These are phyloP conservation scores for Triangularia setosa DNA, from an alignment of 2,329 filamentous ascomycete species.

Conservation along the genomic window DNA sequence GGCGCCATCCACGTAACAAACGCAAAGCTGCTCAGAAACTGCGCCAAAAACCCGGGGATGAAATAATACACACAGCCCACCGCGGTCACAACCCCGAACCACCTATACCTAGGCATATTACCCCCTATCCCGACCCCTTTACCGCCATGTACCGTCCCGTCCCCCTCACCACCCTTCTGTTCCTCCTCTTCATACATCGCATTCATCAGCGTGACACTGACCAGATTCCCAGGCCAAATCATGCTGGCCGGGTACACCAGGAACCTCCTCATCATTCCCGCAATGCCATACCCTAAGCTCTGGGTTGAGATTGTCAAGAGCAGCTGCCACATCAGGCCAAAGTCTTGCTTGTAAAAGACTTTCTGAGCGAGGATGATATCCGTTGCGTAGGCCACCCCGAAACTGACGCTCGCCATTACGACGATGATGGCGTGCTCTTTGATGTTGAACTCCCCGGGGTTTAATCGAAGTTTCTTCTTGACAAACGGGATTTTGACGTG, in stretches of 20 bases:
- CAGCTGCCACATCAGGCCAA: conserved; percentile 63
- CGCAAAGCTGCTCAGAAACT: conserved; percentile 66
- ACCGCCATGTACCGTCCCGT: neutral
- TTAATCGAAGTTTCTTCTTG: conserved; percentile 40
- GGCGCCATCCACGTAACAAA: conserved; percentile 70
- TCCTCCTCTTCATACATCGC: conserved; percentile 65
- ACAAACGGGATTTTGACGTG: conserved; percentile 32
- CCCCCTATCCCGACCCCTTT: conserved; percentile 55
- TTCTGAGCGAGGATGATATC: conserved; percentile 69
- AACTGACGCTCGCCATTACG: conserved; percentile 68
- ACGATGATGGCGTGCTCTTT: conserved; percentile 68
- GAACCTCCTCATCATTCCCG: conserved; percentile 63
- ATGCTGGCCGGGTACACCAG: conserved; percentile 64
- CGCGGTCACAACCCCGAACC: conserved; percentile 57
- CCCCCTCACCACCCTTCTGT: conserved; percentile 18
- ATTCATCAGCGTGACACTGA: conserved; percentile 64
- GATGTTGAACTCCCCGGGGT: conserved; percentile 65
- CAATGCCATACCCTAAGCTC: conserved; percentile 65
- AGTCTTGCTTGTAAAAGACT: conserved; percentile 68
- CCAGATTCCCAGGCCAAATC: conserved; percentile 70
- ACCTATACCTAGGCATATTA: conserved; percentile 60
- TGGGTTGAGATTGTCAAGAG: conserved; percentile 65
- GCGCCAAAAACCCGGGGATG: conserved; percentile 65
- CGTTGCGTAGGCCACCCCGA: conserved; percentile 67
- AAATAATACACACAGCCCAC: conserved; percentile 63